A percentile compares a stretch with the other conserved stretches of the same genome.
These are phyloP conservation scores for Kuraishia piskuri DNA, from an alignment of 805 yeast genomes.

Conservation along the genomic window DNA sequence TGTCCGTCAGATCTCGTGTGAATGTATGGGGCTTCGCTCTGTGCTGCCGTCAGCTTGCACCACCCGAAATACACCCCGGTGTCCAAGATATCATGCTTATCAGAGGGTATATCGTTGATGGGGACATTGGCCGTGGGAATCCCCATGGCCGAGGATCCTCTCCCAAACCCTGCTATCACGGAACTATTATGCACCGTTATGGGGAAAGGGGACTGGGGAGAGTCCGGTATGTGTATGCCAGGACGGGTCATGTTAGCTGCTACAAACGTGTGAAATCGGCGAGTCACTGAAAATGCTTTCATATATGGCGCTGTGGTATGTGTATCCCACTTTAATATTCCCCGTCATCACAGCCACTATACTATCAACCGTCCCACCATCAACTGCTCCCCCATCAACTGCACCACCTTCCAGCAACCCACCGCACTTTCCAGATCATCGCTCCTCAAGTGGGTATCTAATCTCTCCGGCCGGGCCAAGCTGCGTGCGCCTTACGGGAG, in stretches of 20 bases:
- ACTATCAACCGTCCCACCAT: too few species aligned
- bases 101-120: conserved; percentile 34
- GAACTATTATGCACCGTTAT: conserved; percentile 33
- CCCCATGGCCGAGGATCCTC: conserved; percentile 91
- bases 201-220: conserved; percentile 40
- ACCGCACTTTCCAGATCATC: too few species aligned
- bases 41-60: conserved; percentile 11
- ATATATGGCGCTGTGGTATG: not conserved
- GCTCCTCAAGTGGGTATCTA: too few species aligned
- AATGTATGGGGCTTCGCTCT: conserved; percentile 10
- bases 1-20: conserved; percentile 28
- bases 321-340: not conserved
- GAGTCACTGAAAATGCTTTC: not conserved
- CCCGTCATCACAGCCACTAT: not conserved
- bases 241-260: conserved; percentile 28
- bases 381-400: too few species aligned
- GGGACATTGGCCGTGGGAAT: conserved; percentile 93
- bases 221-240: conserved; percentile 27
- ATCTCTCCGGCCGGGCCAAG: too few species aligned
- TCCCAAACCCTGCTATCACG: conserved; percentile 80
- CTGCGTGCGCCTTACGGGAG: not conserved
- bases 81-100: conserved; percentile 30
- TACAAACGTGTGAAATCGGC: not conserved
- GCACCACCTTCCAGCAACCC: too few species aligned
- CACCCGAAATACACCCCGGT: conserved; percentile 93